phyloP scores from a whole-genome alignment of 352 stramenopile species.

The Phytophthora boehmeriae region DNA sequence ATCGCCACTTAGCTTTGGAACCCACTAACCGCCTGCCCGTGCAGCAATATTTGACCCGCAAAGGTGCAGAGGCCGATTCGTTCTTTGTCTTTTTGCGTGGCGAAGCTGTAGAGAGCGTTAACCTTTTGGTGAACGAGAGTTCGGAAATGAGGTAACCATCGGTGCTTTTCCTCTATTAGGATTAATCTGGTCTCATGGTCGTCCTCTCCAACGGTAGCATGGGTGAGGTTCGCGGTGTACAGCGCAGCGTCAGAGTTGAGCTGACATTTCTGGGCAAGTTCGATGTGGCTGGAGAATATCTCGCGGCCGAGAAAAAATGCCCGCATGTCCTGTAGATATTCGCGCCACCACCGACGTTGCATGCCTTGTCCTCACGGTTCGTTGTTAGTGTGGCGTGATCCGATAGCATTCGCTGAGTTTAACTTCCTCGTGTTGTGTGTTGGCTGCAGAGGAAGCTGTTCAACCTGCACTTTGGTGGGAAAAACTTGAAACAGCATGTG shows the following conservation, averaged over 20 bases:
- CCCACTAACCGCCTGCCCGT: not conserved
- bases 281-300: conserved; percentile 81
- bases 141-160: conserved; percentile 51
- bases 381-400: conserved; percentile 13
- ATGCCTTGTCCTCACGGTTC: conserved; percentile 78
- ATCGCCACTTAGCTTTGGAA: not conserved
- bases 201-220: conserved; percentile 27
- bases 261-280: conserved; percentile 83
- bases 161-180: not conserved
- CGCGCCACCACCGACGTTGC: conserved; percentile 71
- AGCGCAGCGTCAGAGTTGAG: conserved; percentile 75
- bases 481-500: conserved; percentile 71
- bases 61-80: conserved; percentile 74
- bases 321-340: conserved; percentile 72
- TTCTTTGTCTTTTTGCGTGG: conserved; percentile 81
- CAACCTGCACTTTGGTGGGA: conserved; percentile 66
- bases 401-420: not conserved
- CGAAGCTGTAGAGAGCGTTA: conserved; percentile 73
- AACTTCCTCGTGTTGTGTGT: not conserved
- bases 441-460: conserved; percentile 72
- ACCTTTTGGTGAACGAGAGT: conserved; percentile 65
- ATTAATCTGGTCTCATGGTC: not conserved
- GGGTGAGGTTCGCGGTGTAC: conserved; percentile 59
- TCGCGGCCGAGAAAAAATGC: conserved; percentile 77
- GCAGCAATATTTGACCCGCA: conserved; percentile 83